phyloP scores from a whole-genome alignment of 805 yeast genomes.

The Teunomyces kruisii region DNA sequence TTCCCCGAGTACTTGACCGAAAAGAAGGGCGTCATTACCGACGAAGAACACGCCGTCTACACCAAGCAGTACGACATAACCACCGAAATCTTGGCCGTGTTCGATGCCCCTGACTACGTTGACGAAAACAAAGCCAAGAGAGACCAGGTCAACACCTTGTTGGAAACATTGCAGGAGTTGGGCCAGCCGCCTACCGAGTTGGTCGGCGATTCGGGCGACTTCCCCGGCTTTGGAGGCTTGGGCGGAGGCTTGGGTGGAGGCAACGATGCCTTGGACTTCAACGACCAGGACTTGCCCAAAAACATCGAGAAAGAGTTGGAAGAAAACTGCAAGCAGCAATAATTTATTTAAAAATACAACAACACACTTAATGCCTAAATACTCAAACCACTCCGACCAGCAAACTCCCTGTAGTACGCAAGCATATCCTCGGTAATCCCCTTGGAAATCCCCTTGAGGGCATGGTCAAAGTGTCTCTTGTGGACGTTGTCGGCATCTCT shows the following conservation, averaged over 20 bases:
- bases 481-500: conserved; percentile 51
- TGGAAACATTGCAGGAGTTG: conserved; percentile 69
- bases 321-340: conserved; percentile 53
- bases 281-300: conserved; percentile 53
- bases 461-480: conserved; percentile 70
- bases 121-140: conserved; percentile 48
- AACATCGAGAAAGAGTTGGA: conserved; percentile 54
- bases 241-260: conserved; percentile 35
- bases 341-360: conserved; percentile 3
- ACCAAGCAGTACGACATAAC: conserved; percentile 63
- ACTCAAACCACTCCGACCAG: conserved; percentile 35
- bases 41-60: conserved; percentile 53
- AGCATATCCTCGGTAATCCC: conserved; percentile 89
- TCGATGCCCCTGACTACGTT: conserved; percentile 62
- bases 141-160: conserved; percentile 52
- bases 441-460: conserved; percentile 63
- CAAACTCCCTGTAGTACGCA: conserved; percentile 63
- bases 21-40: conserved; percentile 44
- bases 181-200: conserved; percentile 83
- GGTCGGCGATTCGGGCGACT: conserved; percentile 54
- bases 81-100: conserved; percentile 57
- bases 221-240: conserved; percentile 46
- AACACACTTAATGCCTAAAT: background rate
- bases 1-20: conserved; percentile 69
- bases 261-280: conserved; percentile 42